Conservation (phyloP, 2,329 filamentous ascomycete genomes). For the Chrysoporthe austroafricana region DNA sequence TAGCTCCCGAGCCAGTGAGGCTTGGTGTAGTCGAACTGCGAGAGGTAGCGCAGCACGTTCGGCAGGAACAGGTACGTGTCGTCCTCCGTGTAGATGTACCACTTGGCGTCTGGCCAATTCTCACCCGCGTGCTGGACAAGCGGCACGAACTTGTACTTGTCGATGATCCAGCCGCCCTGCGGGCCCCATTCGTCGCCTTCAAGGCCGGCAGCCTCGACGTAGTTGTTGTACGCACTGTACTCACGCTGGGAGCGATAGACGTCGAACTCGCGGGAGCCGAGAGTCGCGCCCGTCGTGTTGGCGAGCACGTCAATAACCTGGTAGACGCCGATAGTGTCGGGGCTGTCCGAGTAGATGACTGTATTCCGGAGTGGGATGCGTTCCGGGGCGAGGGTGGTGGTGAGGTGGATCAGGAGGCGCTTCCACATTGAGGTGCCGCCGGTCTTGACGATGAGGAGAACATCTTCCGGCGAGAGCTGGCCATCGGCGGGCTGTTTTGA, state of each 20-base stretch:
- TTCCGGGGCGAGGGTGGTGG: slow-evolving; percentile 33
- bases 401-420: slow-evolving; percentile 35
- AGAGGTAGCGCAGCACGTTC: slow-evolving; percentile 26
- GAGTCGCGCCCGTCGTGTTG: slow-evolving; percentile 31
- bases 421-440: slow-evolving; percentile 36
- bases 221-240: slow-evolving; percentile 33
- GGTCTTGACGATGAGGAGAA: slow-evolving; percentile 34
- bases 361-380: slow-evolving; percentile 33
- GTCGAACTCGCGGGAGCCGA: slow-evolving; percentile 27
- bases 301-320: slow-evolving; percentile 34
- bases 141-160: slow-evolving; percentile 29
- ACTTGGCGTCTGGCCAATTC: slow-evolving; percentile 28
- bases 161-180: slow-evolving; percentile 22
- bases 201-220: slow-evolving; percentile 32
- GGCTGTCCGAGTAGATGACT: slow-evolving; percentile 35
- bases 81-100: slow-evolving; percentile 33
- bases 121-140: slow-evolving; percentile 21
- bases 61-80: slow-evolving; percentile 30
- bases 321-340: slow-evolving; percentile 34
- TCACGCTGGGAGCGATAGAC: slow-evolving; percentile 34
- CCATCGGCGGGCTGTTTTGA: background rate
- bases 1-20: slow-evolving; percentile 28
- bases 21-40: slow-evolving; percentile 22
- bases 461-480: slow-evolving; percentile 12
- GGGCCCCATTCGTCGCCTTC: slow-evolving; percentile 19